Evolutionary conservation across 345 rosid genomes (phyloP).

Genomic region (Brassica rapa): DNA sequence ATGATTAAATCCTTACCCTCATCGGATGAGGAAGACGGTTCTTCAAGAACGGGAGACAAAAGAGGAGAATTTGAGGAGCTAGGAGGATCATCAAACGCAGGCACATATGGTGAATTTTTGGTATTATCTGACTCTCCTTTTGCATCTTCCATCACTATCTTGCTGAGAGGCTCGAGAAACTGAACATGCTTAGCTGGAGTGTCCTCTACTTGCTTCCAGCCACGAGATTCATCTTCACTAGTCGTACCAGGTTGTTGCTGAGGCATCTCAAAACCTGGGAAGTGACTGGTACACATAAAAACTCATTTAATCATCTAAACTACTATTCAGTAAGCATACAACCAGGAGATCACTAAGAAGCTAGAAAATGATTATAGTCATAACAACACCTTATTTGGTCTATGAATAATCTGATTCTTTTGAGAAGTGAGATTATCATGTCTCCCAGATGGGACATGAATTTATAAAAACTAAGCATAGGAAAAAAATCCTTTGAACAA

Average conservation of each 20-base stretch:
- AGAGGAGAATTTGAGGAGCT: constrained; percentile 66
- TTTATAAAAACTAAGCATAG: constrained; percentile 9
- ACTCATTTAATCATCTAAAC: background rate
- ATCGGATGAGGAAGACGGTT: constrained; percentile 80
- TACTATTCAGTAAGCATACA: constrained; percentile 16
- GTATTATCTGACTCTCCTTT: constrained; percentile 56
- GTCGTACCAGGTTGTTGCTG: constrained; percentile 16
- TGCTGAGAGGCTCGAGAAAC: constrained; percentile 69
- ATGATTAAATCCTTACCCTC: constrained; percentile 59
- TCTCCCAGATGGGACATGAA: constrained; percentile 13
- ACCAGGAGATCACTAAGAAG: constrained; percentile 1
- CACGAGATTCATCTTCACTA: constrained; percentile 17
- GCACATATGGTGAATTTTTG: constrained; percentile 54
- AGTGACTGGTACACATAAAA: constrained; percentile 26
- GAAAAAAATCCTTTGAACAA: constrained; percentile 5
- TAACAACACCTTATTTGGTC: constrained; percentile 14
- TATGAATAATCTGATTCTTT: constrained; percentile 28
- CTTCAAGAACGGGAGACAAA: constrained; percentile 82
- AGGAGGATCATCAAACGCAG: constrained; percentile 62
- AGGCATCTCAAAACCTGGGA: constrained; percentile 16
- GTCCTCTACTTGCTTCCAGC: constrained; percentile 18
- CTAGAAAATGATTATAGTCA: background rate
- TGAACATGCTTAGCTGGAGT: constrained; percentile 60
- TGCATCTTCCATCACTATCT: constrained; percentile 56
- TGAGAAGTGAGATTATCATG: constrained; percentile 19